Base-by-base conservation (phyloP, 352 stramenopile genomes). In the Thraustochytrium striatum region DNA sequence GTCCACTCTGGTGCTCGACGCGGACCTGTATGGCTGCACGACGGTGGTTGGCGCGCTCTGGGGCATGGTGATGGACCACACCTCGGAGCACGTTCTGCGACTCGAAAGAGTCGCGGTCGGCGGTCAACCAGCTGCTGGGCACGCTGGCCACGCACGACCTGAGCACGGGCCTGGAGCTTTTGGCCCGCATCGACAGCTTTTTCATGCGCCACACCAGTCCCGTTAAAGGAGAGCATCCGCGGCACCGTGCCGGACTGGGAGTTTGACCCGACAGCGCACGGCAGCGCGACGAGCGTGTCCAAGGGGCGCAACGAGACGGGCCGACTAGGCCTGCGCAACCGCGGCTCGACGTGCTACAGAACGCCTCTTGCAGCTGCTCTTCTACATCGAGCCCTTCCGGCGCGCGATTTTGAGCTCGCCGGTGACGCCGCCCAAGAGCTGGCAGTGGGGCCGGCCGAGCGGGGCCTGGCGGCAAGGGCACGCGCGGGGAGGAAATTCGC, bases 341-440 rank as follows among this genome's bases (percentile, higher is more conserved):
- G 61, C 1, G 81, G 81, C 1, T 72, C 55, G 47, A 82, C 68
- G 36, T 82, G 32, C 32, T 82, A 47, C 39, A 70, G 25, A 35
- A 68, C 25, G 35, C 1, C 55, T 68, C 2, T 13, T 50, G 36
- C 68, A 80, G 47, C 57, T 78, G 19, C 47, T 80, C 28, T 82
- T 81, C 39, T 38, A 69, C 21, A 41, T 58, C 19, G 61, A 59
- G 8, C 59, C 53, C 2, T 52, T 78, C 36, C 73, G 69, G 9
- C n/a, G 90, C 43, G 88, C 87, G 43, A 83, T 94, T 70, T 93
- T 94, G 75, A 43, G 55, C 32, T 59, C 62, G 39, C n/a, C 33
- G 25, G 41, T 57, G 30, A 57, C 41, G 0, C 75, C 53, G n/a
- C 32, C 33, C 1, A 3, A 43, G 62, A 21, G 39, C 47, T 16